Evolutionary conservation across 208 protist genomes (phyloP), one percentile per base, ranked within the genome.

Genomic region (Trypanosoma grayi): DNA sequence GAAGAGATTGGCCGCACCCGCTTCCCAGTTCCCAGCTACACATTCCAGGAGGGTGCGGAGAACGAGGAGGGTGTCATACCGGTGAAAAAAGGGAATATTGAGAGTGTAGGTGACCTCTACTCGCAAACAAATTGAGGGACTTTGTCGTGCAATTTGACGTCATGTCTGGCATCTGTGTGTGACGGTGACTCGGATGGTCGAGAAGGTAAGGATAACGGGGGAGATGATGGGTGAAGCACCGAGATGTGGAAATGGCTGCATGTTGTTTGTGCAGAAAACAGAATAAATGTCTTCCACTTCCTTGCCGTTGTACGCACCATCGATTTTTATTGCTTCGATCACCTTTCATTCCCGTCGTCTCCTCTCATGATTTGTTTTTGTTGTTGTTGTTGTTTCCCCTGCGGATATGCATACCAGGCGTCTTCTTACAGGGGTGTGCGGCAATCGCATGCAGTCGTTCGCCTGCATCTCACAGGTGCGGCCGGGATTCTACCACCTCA

Each of bases 61-160:
- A 75, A 88, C 52, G 77, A 77, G 5, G 83, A 92, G 9, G 84
- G 84, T 34, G 50, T 88, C 33, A 92, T 94, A 58, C 83, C 80
- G 0, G 47, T 81, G 11, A 56, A 68, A 9, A 64, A 66, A 70
- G 20, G 67, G 76, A 75, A 87, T 81, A 80, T 65, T 46, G 57
- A 52, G 25, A 57, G 41, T 43, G 33, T 65, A 34, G 64, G 53
- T 18, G 57, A 66, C 25, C 55, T 66, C 9, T 77, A 70, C 52
- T 58, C 55, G n/a, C 65, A 65, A 4, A 73, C 60, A 53, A 66
- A 73, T 50, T 71, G 27, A 63, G 13, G 22, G 13, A 16, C 20
- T 34, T 1, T 45, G 14, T 39, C 10, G 16, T n/a, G 20, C 28
- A 50, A 25, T 59, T 5, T 33, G 27, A 31, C 50, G 20, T 52